Percentiles rank a stretch among this genome's conserved stretches.
Conservation (phyloP, 2,329 filamentous ascomycete species). For the Monascus ruber region DNA sequence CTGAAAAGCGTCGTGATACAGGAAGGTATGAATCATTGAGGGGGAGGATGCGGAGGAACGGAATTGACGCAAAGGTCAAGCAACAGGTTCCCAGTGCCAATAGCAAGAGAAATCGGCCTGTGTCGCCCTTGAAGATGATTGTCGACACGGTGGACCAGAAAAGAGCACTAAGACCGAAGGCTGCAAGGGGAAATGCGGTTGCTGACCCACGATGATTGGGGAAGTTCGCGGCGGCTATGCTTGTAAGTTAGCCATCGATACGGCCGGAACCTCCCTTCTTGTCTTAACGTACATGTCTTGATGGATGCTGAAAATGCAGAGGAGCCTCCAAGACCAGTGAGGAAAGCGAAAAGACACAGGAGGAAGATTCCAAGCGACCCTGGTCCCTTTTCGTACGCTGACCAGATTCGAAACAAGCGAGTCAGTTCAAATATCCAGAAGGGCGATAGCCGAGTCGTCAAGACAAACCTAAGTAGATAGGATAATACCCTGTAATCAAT, state of each 20-base stretch:
- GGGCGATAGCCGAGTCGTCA: not conserved
- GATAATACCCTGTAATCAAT: constrained; percentile 72
- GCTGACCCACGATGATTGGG: constrained; percentile 83
- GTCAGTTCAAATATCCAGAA: not conserved
- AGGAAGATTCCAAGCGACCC: constrained; percentile 44
- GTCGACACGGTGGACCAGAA: constrained; percentile 80
- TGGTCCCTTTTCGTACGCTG: constrained; percentile 59
- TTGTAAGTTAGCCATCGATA: not conserved
- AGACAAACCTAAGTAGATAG: constrained; percentile 51
- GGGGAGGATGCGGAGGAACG: constrained; percentile 70
- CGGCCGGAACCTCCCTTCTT: too few species aligned
- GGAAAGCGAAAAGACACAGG: constrained; percentile 72
- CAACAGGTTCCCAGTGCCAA: constrained; percentile 68
- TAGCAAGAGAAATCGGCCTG: constrained; percentile 67
- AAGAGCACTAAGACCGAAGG: constrained; percentile 89
- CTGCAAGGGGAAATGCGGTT: constrained; percentile 83
- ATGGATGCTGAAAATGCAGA: constrained; percentile 81
- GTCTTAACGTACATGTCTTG: constrained; percentile 48
- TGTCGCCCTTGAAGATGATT: constrained; percentile 70
- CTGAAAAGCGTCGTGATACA: constrained; percentile 20
- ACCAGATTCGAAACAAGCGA: constrained; percentile 3
- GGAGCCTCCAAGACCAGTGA: constrained; percentile 81
- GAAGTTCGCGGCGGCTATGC: constrained; percentile 73
- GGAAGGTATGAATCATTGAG: constrained; percentile 37
- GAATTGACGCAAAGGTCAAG: constrained; percentile 65